Evolutionary conservation across 495 filamentous ascomycete species (phyloP).

Genomic region (Immersiella caudata): DNA sequence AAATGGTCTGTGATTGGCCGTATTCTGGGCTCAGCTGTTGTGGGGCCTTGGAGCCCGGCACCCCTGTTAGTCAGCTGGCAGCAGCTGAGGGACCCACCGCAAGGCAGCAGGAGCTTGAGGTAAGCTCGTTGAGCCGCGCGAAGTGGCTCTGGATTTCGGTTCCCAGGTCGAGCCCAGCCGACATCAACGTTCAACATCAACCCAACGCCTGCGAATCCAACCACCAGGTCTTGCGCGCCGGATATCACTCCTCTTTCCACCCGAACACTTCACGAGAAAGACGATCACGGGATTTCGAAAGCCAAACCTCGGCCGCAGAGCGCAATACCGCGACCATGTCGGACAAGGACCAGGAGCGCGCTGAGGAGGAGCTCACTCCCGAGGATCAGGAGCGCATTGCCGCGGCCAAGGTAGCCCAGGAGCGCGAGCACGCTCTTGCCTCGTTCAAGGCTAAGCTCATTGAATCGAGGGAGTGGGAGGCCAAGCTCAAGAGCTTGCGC

Average conservation of each 20-base stretch:
- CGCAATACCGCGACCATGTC: conserved; percentile 38
- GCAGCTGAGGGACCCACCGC: conserved; percentile 12
- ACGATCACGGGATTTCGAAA: neutral
- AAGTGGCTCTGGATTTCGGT: conserved; percentile 7
- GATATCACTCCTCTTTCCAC: neutral
- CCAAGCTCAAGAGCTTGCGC: conserved; percentile 89
- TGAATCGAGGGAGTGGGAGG: conserved; percentile 97
- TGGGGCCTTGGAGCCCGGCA: neutral
- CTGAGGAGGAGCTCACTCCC: too few relatives aligned
- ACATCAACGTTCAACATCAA: conserved; percentile 9
- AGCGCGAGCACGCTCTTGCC: conserved; percentile 81
- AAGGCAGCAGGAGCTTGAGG: conserved; percentile 25
- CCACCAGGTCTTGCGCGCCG: neutral
- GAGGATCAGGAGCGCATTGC: neutral
- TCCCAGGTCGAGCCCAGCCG: conserved; percentile 1
- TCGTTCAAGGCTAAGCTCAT: conserved; percentile 91
- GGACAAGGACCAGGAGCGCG: conserved; percentile 72
- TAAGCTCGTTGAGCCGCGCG: conserved; percentile 20
- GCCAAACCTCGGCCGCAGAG: neutral
- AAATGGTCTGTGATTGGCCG: neutral
- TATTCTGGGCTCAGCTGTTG: neutral
- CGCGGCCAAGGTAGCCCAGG: conserved; percentile 54
- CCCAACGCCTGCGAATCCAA: conserved; percentile 10
- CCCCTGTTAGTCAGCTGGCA: neutral
- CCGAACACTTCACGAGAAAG: neutral